Conservation (phyloP, 73 alveolate species). For the Tetrahymena borealis region DNA sequence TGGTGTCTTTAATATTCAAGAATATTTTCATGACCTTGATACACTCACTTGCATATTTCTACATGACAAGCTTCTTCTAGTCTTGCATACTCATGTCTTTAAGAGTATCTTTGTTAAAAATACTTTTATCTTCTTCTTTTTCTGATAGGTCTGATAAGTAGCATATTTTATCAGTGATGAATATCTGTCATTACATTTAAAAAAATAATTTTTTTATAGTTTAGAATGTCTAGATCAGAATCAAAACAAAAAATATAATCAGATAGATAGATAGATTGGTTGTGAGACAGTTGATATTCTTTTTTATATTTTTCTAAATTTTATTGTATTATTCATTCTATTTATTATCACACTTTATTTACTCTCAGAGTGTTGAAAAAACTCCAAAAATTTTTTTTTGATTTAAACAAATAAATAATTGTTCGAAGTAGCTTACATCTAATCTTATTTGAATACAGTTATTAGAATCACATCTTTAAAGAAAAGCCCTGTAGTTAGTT, state of each 20-base stretch:
- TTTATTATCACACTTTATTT: too few species aligned
- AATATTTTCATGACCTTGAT: not conserved
- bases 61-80: not conserved
- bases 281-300: too few species aligned
- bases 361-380: too few species aligned
- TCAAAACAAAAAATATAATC: too few species aligned
- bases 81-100: not conserved
- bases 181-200: not conserved
- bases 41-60: not conserved
- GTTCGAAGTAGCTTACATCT: not conserved
- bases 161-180: not conserved
- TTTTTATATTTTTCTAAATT: too few species aligned
- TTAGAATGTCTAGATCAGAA: too few species aligned
- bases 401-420: not conserved
- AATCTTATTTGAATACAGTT: not conserved
- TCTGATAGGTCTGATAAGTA: not conserved
- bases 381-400: too few species aligned
- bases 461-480: not conserved
- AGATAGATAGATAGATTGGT: too few species aligned
- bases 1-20: not conserved
- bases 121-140: not conserved
- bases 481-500: not conserved
- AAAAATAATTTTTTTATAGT: too few species aligned
- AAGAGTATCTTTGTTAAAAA: not conserved
- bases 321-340: too few species aligned